Percentiles rank a stretch among this genome's conserved stretches.
These are phyloP conservation scores for Entophlyctis luteolus DNA, from an alignment of 192 early-diverging fungal species.

Conservation along the genomic window DNA sequence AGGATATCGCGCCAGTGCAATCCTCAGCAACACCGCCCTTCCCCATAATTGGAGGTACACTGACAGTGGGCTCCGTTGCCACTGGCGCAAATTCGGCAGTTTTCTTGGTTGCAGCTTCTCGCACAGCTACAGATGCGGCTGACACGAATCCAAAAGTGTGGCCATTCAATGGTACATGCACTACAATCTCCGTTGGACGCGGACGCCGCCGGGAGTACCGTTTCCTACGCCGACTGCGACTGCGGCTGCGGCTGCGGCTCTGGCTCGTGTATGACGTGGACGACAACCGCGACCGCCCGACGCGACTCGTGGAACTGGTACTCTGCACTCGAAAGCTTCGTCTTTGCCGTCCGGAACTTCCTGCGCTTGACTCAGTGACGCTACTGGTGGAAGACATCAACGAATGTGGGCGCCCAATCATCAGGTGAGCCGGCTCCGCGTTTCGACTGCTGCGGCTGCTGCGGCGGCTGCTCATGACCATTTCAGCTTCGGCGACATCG, in stretches of 20 bases:
- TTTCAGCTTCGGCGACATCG: not conserved
- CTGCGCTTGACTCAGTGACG: not conserved
- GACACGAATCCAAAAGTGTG: not conserved
- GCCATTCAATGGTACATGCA: not conserved
- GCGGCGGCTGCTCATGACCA: not conserved
- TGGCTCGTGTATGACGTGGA: not conserved
- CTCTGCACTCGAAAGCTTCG: too few species aligned
- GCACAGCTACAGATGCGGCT: not conserved
- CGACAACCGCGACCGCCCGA: not conserved
- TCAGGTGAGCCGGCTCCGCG: constrained; percentile 3
- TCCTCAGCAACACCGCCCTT: not conserved
- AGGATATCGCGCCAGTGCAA: not conserved
- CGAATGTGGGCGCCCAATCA: constrained; percentile 12
- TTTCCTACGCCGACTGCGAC: not conserved
- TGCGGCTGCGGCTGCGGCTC: not conserved
- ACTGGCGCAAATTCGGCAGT: not conserved
- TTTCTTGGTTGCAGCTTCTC: not conserved
- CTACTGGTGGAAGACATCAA: constrained; percentile 1
- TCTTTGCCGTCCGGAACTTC: not conserved
- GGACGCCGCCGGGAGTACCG: not conserved
- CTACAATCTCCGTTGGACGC: not conserved
- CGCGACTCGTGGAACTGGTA: too few species aligned
- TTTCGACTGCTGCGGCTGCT: not conserved
- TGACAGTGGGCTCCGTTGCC: not conserved
- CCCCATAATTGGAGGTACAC: not conserved